Base-by-base conservation (phyloP, 2,329 filamentous ascomycete genomes). In the Scleromitrula shiraiana region DNA sequence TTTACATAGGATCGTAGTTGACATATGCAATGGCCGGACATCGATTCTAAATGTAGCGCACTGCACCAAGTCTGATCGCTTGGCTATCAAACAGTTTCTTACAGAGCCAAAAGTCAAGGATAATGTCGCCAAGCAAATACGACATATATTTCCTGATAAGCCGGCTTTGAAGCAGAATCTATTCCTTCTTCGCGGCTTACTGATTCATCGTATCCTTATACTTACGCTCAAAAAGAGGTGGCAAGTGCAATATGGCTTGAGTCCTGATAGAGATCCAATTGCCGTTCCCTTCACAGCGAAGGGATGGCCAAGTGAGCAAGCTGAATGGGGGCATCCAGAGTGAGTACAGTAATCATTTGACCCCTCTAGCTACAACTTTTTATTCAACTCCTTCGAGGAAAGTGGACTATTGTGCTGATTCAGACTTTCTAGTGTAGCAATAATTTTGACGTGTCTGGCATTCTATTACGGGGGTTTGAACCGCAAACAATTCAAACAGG, bases 281-380 rank as follows among this genome's bases (percentile, higher is more conserved):
- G 82, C 83, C 0, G 83, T 88, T 0, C 83, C 83, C 0, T 88
- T 74, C 41, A 70, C 76, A 9, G 79, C 80, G 0, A 86, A 88
- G 49, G 83, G 82, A 2, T 68, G 73, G 0, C 82, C 83, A 0
- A 75, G 73, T 0, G 73, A 77, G 0, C 71, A 77, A 5, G 76
- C 81, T 0, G 83, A 88, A 55, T 88, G 76, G 58, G 78, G 80
- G 0, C 82, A 88, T 53, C 80, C 82, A 0, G 76, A 88, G 30
- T 33, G 5, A 33, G 30, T 32, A 3, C 30, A 12, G 17, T 32
- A n/a, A 32, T 10, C 29, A 32, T 32, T 2, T n/a, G 29, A 32
- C 12, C 30, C 14, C 14, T 5, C 7, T n/a, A n/a, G n/a, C n/a
- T n/a, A n/a, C n/a, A n/a, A n/a, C n/a, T n/a, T n/a, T n/a, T n/a